phyloP scores from a whole-genome alignment of 2,329 filamentous ascomycete genomes.

The Penicillium italicum region DNA sequence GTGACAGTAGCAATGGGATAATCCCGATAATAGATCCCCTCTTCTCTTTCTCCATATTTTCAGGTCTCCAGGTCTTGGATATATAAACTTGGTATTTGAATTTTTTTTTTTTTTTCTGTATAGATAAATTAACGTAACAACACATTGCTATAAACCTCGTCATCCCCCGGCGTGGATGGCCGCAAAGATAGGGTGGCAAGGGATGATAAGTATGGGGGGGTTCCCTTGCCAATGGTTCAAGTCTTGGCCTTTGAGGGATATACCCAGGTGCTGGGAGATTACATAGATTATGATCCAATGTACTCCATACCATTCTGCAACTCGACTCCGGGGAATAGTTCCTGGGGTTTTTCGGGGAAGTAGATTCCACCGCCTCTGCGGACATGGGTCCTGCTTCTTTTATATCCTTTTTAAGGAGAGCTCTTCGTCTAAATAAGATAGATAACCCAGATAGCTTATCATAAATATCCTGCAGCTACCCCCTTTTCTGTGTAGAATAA shows the following conservation, averaged over 20 bases:
- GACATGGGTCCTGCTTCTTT: background rate
- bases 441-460: constrained; percentile 4
- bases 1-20: constrained; percentile 30
- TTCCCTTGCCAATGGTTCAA: background rate
- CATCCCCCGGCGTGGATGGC: background rate
- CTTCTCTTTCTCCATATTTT: background rate
- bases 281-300: background rate
- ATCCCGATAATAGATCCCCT: background rate
- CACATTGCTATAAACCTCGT: background rate
- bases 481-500: no score
- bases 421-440: background rate
- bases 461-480: constrained; percentile 1
- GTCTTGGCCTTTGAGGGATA: background rate
- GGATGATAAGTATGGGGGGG: background rate
- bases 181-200: background rate
- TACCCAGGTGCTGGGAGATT: no score
- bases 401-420: background rate
- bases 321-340: constrained; percentile 5
- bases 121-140: background rate
- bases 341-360: background rate
- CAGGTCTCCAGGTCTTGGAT: background rate
- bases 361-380: background rate
- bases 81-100: background rate
- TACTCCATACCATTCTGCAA: background rate
- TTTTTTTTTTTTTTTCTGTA: no score